Percentiles rank a stretch among this genome's conserved stretches.
These are phyloP conservation scores for Hanseniaspora osmophila DNA, from an alignment of 805 yeast species.

Conservation along the genomic window DNA sequence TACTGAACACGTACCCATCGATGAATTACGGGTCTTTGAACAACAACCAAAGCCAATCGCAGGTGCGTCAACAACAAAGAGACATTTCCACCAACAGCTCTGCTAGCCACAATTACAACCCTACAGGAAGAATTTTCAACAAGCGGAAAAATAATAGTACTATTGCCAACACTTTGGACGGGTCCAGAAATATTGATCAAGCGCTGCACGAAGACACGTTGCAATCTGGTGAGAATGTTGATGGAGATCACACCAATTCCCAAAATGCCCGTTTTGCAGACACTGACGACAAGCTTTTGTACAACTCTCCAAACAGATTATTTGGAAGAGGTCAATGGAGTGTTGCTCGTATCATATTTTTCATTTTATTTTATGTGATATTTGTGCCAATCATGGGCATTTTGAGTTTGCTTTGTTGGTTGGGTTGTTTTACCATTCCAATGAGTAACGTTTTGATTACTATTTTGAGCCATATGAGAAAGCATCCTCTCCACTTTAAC, in stretches of 20 bases:
- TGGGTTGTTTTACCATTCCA: slow-evolving; percentile 79
- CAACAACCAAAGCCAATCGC: background rate
- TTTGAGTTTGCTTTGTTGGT: slow-evolving; percentile 57
- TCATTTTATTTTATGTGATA: slow-evolving; percentile 49
- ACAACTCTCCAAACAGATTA: slow-evolving; percentile 33
- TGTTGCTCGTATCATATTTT: slow-evolving; percentile 66
- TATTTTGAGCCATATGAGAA: slow-evolving; percentile 61
- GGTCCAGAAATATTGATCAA: too few relatives aligned
- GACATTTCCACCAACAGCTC: too few relatives aligned
- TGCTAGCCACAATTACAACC: background rate
- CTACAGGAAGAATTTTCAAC: slow-evolving; percentile 15
- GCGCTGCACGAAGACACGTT: too few relatives aligned
- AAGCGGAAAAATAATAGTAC: background rate
- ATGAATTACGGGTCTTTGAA: background rate
- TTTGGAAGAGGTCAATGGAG: slow-evolving; percentile 94
- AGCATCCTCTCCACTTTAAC: slow-evolving; percentile 72
- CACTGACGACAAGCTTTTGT: slow-evolving; percentile 11
- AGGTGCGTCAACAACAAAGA: background rate
- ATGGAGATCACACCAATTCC: too few relatives aligned
- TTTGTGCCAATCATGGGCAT: slow-evolving; percentile 52
- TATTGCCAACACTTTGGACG: too few relatives aligned
- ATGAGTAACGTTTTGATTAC: slow-evolving; percentile 70
- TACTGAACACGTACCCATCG: background rate
- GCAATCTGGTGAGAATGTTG: too few relatives aligned
- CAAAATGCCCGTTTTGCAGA: background rate